A percentile compares a stretch with the other conserved stretches of the same genome.
phyloP scores from a whole-genome alignment of 2,329 filamentous ascomycete genomes.

The Pyrenophora graminea region DNA sequence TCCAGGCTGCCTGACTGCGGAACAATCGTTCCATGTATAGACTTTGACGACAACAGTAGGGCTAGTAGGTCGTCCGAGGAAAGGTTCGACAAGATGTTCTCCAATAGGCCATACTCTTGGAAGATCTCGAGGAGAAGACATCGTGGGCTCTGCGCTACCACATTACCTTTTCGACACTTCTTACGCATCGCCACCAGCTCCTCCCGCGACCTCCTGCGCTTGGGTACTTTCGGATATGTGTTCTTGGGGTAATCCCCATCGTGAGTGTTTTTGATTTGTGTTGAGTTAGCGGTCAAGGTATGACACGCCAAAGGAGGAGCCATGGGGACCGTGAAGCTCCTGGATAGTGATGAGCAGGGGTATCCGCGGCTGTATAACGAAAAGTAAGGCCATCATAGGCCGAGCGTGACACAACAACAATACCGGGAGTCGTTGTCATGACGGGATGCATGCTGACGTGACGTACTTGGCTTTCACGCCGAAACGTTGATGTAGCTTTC shows the following conservation, averaged over 20 bases:
- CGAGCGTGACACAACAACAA: constrained; percentile 2
- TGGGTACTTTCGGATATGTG: constrained; percentile 13
- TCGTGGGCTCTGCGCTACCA: neutral
- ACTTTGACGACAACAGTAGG: constrained; percentile 35
- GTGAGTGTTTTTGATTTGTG: neutral
- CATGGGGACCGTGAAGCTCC: constrained; percentile 2
- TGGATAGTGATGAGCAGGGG: constrained; percentile 12
- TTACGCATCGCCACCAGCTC: constrained; percentile 7
- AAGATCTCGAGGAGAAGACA: constrained; percentile 28
- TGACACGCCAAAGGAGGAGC: neutral
- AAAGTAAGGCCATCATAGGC: constrained; percentile 1
- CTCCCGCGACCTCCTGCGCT: constrained; percentile 27
- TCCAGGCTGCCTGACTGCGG: constrained; percentile 28
- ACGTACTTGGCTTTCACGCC: constrained; percentile 20
- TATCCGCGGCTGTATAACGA: neutral
- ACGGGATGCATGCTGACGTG: constrained; percentile 5
- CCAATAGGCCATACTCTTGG: constrained; percentile 37
- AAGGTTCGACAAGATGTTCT: constrained; percentile 29
- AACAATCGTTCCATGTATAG: constrained; percentile 28
- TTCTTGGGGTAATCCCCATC: neutral
- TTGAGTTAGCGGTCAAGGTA: neutral
- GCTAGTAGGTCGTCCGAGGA: constrained; percentile 34
- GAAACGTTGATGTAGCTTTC: constrained; percentile 12
- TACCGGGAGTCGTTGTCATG: neutral
- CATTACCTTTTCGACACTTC: constrained; percentile 7